These are phyloP conservation scores for Verticillium alfalfae DNA, from an alignment of 2,329 filamentous ascomycete species.

Conservation along the genomic window DNA sequence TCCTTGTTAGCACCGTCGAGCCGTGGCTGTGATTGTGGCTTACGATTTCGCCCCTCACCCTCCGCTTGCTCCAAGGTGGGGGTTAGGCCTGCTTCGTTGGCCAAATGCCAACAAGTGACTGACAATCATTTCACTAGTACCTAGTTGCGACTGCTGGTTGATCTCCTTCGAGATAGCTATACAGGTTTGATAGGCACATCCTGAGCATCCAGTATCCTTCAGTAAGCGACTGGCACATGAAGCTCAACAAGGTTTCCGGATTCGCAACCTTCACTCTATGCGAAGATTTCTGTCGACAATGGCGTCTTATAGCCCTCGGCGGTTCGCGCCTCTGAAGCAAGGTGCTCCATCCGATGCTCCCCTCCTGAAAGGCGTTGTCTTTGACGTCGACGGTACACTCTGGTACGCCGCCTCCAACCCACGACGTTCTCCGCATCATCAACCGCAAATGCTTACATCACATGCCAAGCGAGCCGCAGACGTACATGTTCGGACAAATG, in stretches of 20 bases:
- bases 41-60: neutral
- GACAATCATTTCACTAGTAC: neutral
- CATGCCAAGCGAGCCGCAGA: conserved; percentile 71
- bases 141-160: neutral
- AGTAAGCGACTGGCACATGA: no score
- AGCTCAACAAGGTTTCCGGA: no score
- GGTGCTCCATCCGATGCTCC: conserved; percentile 28
- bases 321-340: conserved; percentile 51
- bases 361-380: conserved; percentile 59
- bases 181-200: neutral
- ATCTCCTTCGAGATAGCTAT: neutral
- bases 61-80: neutral
- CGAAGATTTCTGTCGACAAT: conserved; percentile 34
- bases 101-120: neutral
- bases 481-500: conserved; percentile 95
- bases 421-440: no score
- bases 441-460: neutral
- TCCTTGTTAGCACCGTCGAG: neutral
- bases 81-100: neutral
- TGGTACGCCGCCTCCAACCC: conserved; percentile 54
- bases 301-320: conserved; percentile 31
- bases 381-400: conserved; percentile 92
- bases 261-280: conserved; percentile 10
- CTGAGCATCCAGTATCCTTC: no score
- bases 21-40: neutral